A percentile compares a stretch with the other conserved stretches of the same genome.
Conservation (phyloP, 768 basidiomycete species). For the Russula brevipes region DNA sequence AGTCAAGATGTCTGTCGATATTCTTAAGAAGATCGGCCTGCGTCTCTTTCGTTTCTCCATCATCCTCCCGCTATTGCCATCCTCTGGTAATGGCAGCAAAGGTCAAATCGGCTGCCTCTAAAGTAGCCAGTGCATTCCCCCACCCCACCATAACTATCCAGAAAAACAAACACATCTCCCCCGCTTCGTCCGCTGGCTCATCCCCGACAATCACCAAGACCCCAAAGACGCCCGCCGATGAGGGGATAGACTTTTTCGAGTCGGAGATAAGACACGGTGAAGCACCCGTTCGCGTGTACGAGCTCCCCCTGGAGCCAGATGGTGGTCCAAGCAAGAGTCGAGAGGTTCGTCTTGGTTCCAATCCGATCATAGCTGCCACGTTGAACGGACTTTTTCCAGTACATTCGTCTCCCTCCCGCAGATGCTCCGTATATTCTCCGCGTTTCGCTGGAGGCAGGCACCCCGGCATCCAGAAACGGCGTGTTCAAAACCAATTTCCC, state of each 20-base stretch:
- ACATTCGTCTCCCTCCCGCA: conserved; percentile 93
- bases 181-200: conserved; percentile 17
- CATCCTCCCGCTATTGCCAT: neutral
- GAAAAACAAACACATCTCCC: neutral
- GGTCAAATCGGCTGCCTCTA: conserved; percentile 14
- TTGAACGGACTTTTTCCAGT: conserved; percentile 44
- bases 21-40: neutral
- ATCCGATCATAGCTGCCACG: neutral
- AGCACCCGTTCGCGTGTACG: conserved; percentile 73
- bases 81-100: conserved; percentile 12
- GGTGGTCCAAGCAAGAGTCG: conserved; percentile 85
- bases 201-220: conserved; percentile 36
- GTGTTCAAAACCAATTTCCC: conserved; percentile 97
- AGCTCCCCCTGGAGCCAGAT: conserved; percentile 80
- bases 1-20: neutral
- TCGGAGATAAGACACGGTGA: conserved; percentile 48
- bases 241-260: conserved; percentile 85
- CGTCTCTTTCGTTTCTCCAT: neutral
- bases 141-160: conserved; percentile 22
- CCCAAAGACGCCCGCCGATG: conserved; percentile 89
- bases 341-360: conserved; percentile 50
- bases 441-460: conserved; percentile 88
- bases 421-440: conserved; percentile 84
- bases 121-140: neutral
- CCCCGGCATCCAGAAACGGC: conserved; percentile 84